Base-by-base conservation (phyloP, 1,284 basidiomycete genomes). In the Cryptococcus floricola region DNA sequence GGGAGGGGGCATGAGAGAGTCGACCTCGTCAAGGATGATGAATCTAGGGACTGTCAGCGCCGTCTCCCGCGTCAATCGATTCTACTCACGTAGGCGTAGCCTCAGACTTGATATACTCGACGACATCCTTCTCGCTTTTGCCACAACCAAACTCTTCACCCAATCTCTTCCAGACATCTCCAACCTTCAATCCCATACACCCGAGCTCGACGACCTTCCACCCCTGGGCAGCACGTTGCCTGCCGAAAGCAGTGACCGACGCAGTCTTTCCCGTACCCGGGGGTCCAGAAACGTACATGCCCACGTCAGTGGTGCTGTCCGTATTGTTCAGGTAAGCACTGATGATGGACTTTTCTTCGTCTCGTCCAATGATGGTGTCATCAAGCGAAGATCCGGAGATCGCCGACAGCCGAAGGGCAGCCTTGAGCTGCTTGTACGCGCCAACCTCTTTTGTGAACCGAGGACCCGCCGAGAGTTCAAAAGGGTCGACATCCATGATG, bases 181-280 rank as follows among this genome's bases (percentile, higher is more conserved):
- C 50, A 9, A 69, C 65, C 41, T 65, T 68, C 25, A 72, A 57
- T 7, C 74, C 74, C 69, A 77, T 75, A 53, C 74, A 76, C 19
- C 74, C 69, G 41, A 76, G 53, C 46, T 71, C 68, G 23, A 68
- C 65, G 13, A 71, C 62, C 12, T 60, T 57, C 71, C 71, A 75
- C 1, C 69, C 70, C 27, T 63, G 31, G 0, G 25, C 19, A 0
- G 54, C 50, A 42, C 68, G 57, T 28, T 65, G 63, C 12, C 66
- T 55, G 2, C 67, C 69, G 4, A 71, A 53, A 7, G 68, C 65
- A 4, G 71, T 69, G 10, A 74, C 67, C 23, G 72, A 59, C 10
- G 75, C 76, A 16, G 76, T 77, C 69, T 77, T 77, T 48, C 76
- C 76, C 0, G 76, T 77, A 10, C 76, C 76, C 3, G 76, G 76